phyloP scores from a whole-genome alignment of 2,329 filamentous ascomycete genomes.

The Colletotrichum ledebouriae region DNA sequence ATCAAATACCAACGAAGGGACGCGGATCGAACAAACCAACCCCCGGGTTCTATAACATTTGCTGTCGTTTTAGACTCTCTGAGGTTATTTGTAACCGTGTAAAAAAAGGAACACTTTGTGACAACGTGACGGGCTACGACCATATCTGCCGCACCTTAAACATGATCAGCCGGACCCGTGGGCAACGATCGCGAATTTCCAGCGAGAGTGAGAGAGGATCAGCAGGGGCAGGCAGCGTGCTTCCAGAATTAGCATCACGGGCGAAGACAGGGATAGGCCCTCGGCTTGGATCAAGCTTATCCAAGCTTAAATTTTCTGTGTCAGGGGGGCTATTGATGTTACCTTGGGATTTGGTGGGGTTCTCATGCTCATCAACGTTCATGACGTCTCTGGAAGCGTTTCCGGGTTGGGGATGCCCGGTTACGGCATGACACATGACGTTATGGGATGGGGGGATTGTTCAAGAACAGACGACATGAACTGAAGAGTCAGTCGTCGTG shows the following conservation, averaged over 20 bases:
- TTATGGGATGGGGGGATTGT: background rate
- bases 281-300: constrained; percentile 25
- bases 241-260: constrained; percentile 27
- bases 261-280: background rate
- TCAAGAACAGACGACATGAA: background rate
- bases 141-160: constrained; percentile 13
- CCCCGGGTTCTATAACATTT: background rate
- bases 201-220: constrained; percentile 1
- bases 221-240: background rate
- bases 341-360: background rate
- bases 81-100: constrained; percentile 10
- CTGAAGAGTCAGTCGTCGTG: background rate
- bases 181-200: background rate
- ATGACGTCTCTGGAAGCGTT: constrained; percentile 16
- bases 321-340: background rate
- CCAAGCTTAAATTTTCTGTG: constrained; percentile 1
- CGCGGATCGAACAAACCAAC: background rate
- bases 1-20: background rate
- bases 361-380: background rate
- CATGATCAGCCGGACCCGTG: constrained; percentile 13
- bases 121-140: constrained; percentile 10
- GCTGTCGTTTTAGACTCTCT: background rate
- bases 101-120: background rate
- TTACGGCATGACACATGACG: constrained; percentile 24
- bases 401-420: background rate